Base-by-base conservation (phyloP, 495 filamentous ascomycete genomes). In the Lichenothelia convexa region DNA sequence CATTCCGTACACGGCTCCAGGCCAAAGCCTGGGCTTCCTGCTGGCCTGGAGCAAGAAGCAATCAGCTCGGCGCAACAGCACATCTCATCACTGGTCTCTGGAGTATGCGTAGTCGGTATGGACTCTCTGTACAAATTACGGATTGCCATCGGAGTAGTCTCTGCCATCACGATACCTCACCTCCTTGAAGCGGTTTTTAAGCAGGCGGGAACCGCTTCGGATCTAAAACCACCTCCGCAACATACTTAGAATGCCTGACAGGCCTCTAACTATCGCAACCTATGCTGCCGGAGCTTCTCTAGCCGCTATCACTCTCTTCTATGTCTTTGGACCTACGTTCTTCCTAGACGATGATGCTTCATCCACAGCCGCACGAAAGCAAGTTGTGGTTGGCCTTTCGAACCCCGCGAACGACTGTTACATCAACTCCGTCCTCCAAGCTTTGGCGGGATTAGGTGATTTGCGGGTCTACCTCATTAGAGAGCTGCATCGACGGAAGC, bases 321-420 rank as follows among this genome's bases (percentile, higher is more conserved):
- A 95, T 53, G 86, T 95, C 41, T 95, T 99, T 55, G 85, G 73
- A 2, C 89, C 89, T 4, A 93, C 91, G 22, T 93, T 81, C 58
- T 82, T 92, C 47, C 72, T 95, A 48, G 87, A 97, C 58, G 68
- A 70, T 42, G 79, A 84, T 18, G 61, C 66, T 34, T 64, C 73
- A 16, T 67, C 65, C 35, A 65, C 70, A 19, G 63, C 66, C 26
- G 71, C 55, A 36, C 60, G 68, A 38, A 72, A 80, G 33, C 92
- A 87, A 58, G 80, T 80, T 41, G 78, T 85, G 30, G 86, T 99
- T 16, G 89, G 89, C 30, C 66, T 99, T 18, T 63, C 65, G 12
- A 99, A 99, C 48, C 70, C 83, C 3, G 91, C 86, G 40, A 95
- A 95, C 61, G 91, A 99, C 57, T 99, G 89, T 63, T 99, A 95